Percentiles rank a stretch among this genome's conserved stretches.
These are phyloP conservation scores for Solanum dulcamara DNA, from an alignment of 257 asterid species.

Conservation along the genomic window DNA sequence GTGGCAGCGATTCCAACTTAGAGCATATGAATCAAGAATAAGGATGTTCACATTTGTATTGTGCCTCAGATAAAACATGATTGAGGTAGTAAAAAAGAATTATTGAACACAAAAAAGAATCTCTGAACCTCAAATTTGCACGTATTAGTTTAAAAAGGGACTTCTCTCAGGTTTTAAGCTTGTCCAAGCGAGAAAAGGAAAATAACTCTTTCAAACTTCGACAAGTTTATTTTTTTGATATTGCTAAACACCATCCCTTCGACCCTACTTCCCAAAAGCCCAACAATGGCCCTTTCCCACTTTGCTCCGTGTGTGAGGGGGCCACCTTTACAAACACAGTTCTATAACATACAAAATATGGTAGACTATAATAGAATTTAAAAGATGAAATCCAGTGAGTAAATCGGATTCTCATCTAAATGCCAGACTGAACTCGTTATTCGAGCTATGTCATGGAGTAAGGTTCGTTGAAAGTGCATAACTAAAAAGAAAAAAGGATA, in stretches of 20 bases:
- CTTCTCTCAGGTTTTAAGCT: background rate
- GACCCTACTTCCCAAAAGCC: background rate
- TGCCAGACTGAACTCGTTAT: background rate
- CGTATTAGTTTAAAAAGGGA: background rate
- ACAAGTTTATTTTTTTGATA: background rate
- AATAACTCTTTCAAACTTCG: background rate
- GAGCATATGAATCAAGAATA: background rate
- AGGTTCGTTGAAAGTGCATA: background rate
- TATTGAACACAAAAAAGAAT: background rate
- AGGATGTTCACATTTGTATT: background rate
- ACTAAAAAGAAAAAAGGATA: background rate
- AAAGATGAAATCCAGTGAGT: background rate
- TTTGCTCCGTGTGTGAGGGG: background rate
- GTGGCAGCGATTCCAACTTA: background rate
- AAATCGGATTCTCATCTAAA: background rate
- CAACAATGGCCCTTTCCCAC: background rate
- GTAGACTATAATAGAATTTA: background rate
- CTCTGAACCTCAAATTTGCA: background rate
- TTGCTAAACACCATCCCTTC: background rate
- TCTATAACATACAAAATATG: background rate
- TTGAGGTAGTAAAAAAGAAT: background rate
- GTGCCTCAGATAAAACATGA: background rate
- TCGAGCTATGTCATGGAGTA: background rate
- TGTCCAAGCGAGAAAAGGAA: background rate
- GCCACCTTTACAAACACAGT: background rate